phyloP scores from a whole-genome alignment of 2,329 filamentous ascomycete species.

The Colletotrichum euphorbiae region DNA sequence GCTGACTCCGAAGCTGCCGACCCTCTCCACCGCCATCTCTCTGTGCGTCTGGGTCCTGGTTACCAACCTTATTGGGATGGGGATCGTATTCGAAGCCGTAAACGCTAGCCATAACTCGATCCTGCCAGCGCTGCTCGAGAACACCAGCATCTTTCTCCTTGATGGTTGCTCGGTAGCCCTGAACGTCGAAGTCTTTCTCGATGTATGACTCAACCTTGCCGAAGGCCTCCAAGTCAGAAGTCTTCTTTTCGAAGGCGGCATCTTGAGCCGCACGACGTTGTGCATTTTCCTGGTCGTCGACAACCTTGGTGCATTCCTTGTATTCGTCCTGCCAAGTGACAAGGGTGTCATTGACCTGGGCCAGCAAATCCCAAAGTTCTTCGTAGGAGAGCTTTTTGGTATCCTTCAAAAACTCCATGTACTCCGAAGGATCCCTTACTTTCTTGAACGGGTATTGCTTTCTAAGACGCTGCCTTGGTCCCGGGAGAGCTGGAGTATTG shows the following conservation, averaged over 20 bases:
- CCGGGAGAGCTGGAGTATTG: slow-evolving; percentile 53
- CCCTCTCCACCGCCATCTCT: slow-evolving; percentile 65
- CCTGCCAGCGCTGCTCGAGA: slow-evolving; percentile 58
- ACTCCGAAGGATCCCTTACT: slow-evolving; percentile 63
- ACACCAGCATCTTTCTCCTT: slow-evolving; percentile 56
- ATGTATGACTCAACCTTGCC: slow-evolving; percentile 55
- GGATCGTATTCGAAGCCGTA: slow-evolving; percentile 73
- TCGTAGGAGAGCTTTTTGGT: slow-evolving; percentile 60
- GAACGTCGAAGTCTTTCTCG: slow-evolving; percentile 65
- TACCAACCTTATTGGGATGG: slow-evolving; percentile 67
- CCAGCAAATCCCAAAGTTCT: slow-evolving; percentile 59
- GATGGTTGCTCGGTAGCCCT: slow-evolving; percentile 59
- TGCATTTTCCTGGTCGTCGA: slow-evolving; percentile 70
- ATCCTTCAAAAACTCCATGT: slow-evolving; percentile 60
- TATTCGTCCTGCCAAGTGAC: slow-evolving; percentile 67
- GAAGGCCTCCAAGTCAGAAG: slow-evolving; percentile 53
- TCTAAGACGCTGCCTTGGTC: slow-evolving; percentile 42
- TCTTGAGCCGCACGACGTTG: slow-evolving; percentile 62
- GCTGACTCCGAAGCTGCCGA: slow-evolving; percentile 67
- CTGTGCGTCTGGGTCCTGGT: slow-evolving; percentile 69
- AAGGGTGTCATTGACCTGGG: slow-evolving; percentile 59
- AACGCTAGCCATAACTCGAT: slow-evolving; percentile 68
- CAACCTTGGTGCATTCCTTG: slow-evolving; percentile 59
- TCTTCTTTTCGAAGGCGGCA: slow-evolving; percentile 58
- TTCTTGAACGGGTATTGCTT: slow-evolving; percentile 60